Conservation (phyloP, 148 eudicot genomes). For the Chenopodium album region DNA sequence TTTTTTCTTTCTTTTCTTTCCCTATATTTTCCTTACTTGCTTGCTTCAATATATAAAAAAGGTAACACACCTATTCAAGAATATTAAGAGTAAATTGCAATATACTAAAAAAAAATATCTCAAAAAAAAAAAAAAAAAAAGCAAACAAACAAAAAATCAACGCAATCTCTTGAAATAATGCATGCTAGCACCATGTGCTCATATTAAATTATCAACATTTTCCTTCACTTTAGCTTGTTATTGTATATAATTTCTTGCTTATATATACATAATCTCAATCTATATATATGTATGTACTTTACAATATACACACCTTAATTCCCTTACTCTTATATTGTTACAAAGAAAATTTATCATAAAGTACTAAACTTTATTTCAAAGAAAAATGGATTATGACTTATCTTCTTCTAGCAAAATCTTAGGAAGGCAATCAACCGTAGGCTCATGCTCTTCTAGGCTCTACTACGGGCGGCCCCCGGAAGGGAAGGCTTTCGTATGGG, state of each 20-base stretch:
- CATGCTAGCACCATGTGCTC: slow-evolving; percentile 31
- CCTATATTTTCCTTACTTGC: not conserved
- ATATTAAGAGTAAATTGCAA: slow-evolving; percentile 24
- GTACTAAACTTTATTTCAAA: no score
- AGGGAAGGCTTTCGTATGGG: slow-evolving; percentile 76
- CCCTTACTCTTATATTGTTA: not conserved
- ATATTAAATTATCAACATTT: not conserved
- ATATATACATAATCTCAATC: not conserved
- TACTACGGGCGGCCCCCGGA: slow-evolving; percentile 43
- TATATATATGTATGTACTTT: slow-evolving; percentile 7
- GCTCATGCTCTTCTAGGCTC: slow-evolving; percentile 35
- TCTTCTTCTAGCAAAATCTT: slow-evolving; percentile 28
- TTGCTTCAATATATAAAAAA: slow-evolving; percentile 30
- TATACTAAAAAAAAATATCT: slow-evolving; percentile 13
- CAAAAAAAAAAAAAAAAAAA: not conserved
- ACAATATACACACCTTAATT: not conserved
- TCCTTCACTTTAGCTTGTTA: slow-evolving; percentile 5
- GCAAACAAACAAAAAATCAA: not conserved
- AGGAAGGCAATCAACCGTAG: slow-evolving; percentile 38
- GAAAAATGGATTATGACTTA: slow-evolving; percentile 14
- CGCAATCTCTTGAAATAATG: slow-evolving; percentile 18
- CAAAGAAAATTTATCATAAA: not conserved
- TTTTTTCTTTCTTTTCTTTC: not conserved
- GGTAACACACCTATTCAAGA: slow-evolving; percentile 12
- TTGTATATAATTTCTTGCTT: not conserved